Percentiles rank a stretch among this genome's conserved stretches.
Conservation (phyloP, 2,329 filamentous ascomycete genomes). For the Diaporthe sp. region DNA sequence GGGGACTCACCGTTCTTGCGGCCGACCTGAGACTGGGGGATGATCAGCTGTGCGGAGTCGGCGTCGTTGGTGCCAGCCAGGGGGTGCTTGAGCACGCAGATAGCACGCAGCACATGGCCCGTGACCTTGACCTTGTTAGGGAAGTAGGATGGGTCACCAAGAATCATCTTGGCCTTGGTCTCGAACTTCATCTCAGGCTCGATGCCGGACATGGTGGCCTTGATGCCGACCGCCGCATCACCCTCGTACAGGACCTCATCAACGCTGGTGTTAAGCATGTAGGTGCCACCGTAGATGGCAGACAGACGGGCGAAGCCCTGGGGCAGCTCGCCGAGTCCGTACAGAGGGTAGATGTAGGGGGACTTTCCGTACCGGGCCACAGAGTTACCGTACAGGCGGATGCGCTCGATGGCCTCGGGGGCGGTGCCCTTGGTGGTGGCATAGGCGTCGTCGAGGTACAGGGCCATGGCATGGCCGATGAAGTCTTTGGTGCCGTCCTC, state of each 20-base stretch:
- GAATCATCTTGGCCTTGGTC: conserved; percentile 95
- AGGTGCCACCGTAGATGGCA: conserved; percentile 98
- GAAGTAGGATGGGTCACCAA: conserved; percentile 98
- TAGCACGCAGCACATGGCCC: conserved; percentile 93
- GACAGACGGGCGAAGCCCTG: conserved; percentile 98
- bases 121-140: conserved; percentile 87
- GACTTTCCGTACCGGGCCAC: conserved; percentile 98
- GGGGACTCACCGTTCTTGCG: conserved; percentile 85
- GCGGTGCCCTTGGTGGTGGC: conserved; percentile 79
- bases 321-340: conserved; percentile 95
- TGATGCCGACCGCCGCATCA: conserved; percentile 92
- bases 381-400: conserved; percentile 96
- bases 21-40: conserved; percentile 96
- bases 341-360: conserved; percentile 98
- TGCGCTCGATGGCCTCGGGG: conserved; percentile 89
- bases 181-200: conserved; percentile 91
- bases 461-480: conserved; percentile 97
- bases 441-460: conserved; percentile 92
- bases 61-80: conserved; percentile 88
- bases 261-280: conserved; percentile 97
- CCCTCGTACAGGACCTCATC: conserved; percentile 90
- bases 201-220: conserved; percentile 93
- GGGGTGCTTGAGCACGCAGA: conserved; percentile 97
- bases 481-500: conserved; percentile 93
- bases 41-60: conserved; percentile 95